Evolutionary conservation across 139 green algal species (phyloP).

Genomic region (Deuterostichococcus epilithicus): DNA sequence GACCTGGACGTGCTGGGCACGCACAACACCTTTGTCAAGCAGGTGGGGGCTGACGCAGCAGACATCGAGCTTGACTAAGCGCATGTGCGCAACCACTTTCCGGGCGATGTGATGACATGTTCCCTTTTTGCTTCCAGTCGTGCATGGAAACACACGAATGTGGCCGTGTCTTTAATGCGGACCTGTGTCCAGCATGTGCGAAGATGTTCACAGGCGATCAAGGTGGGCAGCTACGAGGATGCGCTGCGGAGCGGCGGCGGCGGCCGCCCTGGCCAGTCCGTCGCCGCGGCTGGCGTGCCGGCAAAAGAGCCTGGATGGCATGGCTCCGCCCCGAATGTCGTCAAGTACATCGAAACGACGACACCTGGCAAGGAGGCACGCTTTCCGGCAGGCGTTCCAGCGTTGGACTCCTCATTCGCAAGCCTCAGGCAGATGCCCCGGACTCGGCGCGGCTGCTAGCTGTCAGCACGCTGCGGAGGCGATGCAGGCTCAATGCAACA

Average conservation of each 20-base stretch:
- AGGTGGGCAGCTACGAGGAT: constrained; percentile 8
- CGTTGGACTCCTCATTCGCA: too few relatives aligned
- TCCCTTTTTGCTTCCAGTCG: too few relatives aligned
- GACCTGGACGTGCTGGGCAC: constrained; percentile 23
- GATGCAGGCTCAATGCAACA: too few relatives aligned
- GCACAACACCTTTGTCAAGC: not conserved
- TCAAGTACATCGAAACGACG: constrained; percentile 1
- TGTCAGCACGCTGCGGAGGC: too few relatives aligned
- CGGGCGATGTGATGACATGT: too few relatives aligned
- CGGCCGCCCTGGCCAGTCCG: not conserved
- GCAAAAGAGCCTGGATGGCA: not conserved
- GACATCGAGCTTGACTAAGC: too few relatives aligned
- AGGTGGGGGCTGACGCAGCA: not conserved
- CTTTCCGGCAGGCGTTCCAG: not conserved
- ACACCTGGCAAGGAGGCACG: not conserved
- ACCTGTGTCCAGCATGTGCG: too few relatives aligned
- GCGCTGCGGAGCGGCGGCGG: not conserved
- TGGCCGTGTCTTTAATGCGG: too few relatives aligned
- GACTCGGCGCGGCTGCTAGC: too few relatives aligned
- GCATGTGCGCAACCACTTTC: too few relatives aligned
- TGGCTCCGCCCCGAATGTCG: not conserved
- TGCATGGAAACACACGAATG: too few relatives aligned
- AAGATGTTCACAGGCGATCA: not conserved
- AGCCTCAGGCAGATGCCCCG: too few relatives aligned
- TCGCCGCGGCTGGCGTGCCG: not conserved